Conservation (phyloP, 306 rosid species). For the Chamaecrista fasciculata region DNA sequence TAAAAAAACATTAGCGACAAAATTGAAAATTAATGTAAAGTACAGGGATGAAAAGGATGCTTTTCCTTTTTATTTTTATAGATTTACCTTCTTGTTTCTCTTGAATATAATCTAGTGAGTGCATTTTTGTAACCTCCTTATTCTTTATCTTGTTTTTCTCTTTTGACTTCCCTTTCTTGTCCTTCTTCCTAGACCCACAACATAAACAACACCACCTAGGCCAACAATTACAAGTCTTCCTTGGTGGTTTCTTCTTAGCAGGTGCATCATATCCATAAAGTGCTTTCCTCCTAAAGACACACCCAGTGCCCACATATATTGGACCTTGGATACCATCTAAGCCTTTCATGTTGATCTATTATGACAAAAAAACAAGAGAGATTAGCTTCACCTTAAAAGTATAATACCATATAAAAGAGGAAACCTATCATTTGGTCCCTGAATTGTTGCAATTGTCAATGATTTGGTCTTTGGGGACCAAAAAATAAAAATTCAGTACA, state of each 20-base stretch:
- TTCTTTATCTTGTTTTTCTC: constrained; percentile 54
- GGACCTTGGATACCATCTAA: constrained; percentile 97
- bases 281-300: constrained; percentile 93
- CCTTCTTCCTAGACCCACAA: constrained; percentile 69
- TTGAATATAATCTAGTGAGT: constrained; percentile 66
- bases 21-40: too few relatives aligned
- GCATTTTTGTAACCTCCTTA: constrained; percentile 59
- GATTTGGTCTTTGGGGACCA: too few relatives aligned
- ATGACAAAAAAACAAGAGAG: constrained; percentile 7
- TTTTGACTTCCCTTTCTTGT: constrained; percentile 46
- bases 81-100: constrained; percentile 74
- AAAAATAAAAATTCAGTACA: too few relatives aligned
- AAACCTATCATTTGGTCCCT: too few relatives aligned
- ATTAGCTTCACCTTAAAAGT: constrained; percentile 24
- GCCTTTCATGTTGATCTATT: constrained; percentile 91
- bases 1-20: too few relatives aligned
- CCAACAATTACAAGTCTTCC: constrained; percentile 80
- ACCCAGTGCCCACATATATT: constrained; percentile 91
- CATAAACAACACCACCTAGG: constrained; percentile 85
- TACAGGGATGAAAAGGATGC: too few relatives aligned
- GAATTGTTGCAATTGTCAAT: too few relatives aligned
- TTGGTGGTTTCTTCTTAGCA: constrained; percentile 65
- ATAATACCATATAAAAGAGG: not conserved
- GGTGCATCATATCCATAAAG: constrained; percentile 95
- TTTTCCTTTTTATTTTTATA: too few relatives aligned